Evolutionary conservation across 192 early-diverging fungal species (phyloP), one percentile per base, ranked within the genome.

Genomic region (Coemansia sp.): DNA sequence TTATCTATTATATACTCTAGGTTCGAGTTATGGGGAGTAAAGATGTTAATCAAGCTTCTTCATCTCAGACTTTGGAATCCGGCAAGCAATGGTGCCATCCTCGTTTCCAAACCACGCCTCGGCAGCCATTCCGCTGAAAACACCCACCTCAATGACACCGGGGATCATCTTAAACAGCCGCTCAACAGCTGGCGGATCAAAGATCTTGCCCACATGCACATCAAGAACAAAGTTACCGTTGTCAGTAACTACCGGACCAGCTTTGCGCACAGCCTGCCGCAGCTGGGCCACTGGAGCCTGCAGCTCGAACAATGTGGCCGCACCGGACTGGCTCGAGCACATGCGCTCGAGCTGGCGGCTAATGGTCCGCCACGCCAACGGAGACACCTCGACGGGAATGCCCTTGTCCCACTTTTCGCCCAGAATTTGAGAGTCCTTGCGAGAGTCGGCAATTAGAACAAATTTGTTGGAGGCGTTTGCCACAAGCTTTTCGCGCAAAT

Each of bases 221-320:
- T 98, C 94, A 39, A 98, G 82, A 25, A 96, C 80, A 80, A 95
- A 91, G 81, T 94, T 96, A 9, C 94, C 93, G 64, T 94, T 94
- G 69, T 97, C 95, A 10, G 93, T 96, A 1, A 96, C 90, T 25
- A 94, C 91, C 2, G 95, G 95, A 5, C 95, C 95, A 0, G 95
- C 95, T 74, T 97, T 97, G 25, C 41, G 82, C 53, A 85, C 84
- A 2, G 89, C 93, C 91, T 93, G 93, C 26, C 95, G 87, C 27
- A 98, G 70, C n/a, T 64, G 80, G 3, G 89, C 85, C 0, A 73
- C 84, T 8, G 82, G 83, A 19, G 75, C 69, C 17, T 66, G 69
- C 45, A 77, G 57, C 41, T 47, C 67, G 25, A 80, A 84, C 11
- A 63, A 43, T 0, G 5, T 61, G 27, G 49, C 29, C 3, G 69